These are phyloP conservation scores for Terfezia boudieri DNA, from an alignment of 495 filamentous ascomycete genomes.

Conservation along the genomic window DNA sequence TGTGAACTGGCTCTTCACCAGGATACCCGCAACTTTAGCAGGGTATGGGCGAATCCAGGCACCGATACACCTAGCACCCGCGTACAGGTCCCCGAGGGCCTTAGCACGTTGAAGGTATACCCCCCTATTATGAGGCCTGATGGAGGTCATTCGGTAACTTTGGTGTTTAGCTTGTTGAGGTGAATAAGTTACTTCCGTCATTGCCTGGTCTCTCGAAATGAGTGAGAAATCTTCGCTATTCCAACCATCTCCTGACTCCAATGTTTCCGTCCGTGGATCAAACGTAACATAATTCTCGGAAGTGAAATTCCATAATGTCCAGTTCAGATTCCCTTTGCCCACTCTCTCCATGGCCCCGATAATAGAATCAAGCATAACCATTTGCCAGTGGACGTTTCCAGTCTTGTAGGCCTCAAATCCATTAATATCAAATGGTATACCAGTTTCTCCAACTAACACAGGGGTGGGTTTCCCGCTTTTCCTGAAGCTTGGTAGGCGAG, in stretches of 20 bases:
- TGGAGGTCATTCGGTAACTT: no score
- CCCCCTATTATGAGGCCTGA: constrained; percentile 5
- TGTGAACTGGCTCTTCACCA: constrained; percentile 12
- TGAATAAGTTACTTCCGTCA: neutral
- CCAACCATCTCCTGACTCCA: constrained; percentile 49
- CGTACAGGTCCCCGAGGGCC: constrained; percentile 11
- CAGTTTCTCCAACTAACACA: constrained; percentile 38
- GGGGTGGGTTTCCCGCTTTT: constrained; percentile 6
- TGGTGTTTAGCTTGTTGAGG: neutral
- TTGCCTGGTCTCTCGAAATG: constrained; percentile 22
- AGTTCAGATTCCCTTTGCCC: constrained; percentile 6
- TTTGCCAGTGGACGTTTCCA: constrained; percentile 22
- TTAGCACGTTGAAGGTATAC: constrained; percentile 7
- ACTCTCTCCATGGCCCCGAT: constrained; percentile 15
- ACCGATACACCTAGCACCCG: constrained; percentile 8
- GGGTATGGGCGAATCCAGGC: constrained; percentile 16
- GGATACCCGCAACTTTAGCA: constrained; percentile 10
- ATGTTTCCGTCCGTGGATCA: neutral
- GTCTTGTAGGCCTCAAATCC: constrained; percentile 48
- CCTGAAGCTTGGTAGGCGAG: constrained; percentile 6
- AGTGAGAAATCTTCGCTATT: constrained; percentile 61
- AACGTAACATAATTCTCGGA: constrained; percentile 8
- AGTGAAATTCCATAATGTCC: constrained; percentile 17
- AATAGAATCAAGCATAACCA: constrained; percentile 13
- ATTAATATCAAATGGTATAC: constrained; percentile 62